Evolutionary conservation across 2,329 filamentous ascomycete genomes (phyloP).

Genomic region (Hypoxylon sp.): DNA sequence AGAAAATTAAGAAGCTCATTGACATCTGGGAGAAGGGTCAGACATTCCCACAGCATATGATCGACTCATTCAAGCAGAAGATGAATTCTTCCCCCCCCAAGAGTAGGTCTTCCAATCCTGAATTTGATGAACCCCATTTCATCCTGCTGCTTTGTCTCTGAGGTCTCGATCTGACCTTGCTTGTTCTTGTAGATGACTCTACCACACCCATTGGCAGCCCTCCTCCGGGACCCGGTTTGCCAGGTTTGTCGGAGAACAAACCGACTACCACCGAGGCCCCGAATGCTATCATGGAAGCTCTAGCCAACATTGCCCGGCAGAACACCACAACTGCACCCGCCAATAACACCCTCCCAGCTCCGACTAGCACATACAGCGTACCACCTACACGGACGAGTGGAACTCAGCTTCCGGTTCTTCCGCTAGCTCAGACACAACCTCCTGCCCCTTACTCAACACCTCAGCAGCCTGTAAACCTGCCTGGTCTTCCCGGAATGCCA

Average conservation of each 20-base stretch:
- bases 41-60: conserved; percentile 87
- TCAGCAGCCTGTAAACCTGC: conserved; percentile 73
- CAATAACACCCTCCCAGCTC: conserved; percentile 60
- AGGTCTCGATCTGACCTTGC: conserved; percentile 58
- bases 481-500: conserved; percentile 61
- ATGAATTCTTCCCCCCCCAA: conserved; percentile 72
- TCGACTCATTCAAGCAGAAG: conserved; percentile 86
- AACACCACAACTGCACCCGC: conserved; percentile 68
- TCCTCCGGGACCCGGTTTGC: conserved; percentile 62
- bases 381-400: conserved; percentile 47
- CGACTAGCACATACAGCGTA: conserved; percentile 49
- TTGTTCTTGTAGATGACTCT: conserved; percentile 70
- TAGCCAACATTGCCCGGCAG: conserved; percentile 85
- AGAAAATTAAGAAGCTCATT: conserved; percentile 94
- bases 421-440: conserved; percentile 50
- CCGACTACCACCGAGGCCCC: conserved; percentile 61
- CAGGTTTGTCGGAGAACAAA: conserved; percentile 53
- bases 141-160: conserved; percentile 22
- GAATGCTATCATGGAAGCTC: conserved; percentile 80
- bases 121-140: conserved; percentile 25
- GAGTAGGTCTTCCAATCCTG: conserved; percentile 70
- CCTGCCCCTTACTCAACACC: conserved; percentile 61
- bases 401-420: conserved; percentile 46
- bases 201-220: conserved; percentile 80
- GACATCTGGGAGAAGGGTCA: conserved; percentile 98